Evolutionary conservation across 345 rosid species (phyloP).

Genomic region (Punica granatum): DNA sequence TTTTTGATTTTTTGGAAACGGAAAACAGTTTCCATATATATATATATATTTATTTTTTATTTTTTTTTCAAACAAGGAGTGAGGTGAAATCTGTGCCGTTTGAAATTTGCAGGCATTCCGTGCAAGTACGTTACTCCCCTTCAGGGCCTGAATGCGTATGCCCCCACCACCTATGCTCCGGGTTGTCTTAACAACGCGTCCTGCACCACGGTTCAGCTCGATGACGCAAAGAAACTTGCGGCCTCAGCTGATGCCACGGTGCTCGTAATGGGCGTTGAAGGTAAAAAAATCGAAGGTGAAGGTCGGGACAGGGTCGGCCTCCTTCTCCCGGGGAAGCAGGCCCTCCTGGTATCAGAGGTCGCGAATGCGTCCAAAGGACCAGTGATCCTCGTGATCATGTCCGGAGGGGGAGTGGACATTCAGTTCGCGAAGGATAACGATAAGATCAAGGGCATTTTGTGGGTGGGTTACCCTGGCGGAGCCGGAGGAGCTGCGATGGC

Average conservation of each 20-base stretch:
- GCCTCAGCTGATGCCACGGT: conserved; percentile 66
- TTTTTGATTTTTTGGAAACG: background rate
- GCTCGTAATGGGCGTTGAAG: conserved; percentile 74
- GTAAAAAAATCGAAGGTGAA: conserved; percentile 67
- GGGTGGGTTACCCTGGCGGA: conserved; percentile 96
- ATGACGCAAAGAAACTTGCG: conserved; percentile 46
- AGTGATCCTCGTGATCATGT: conserved; percentile 86
- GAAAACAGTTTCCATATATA: no score
- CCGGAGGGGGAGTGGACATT: conserved; percentile 86
- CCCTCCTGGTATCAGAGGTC: conserved; percentile 46
- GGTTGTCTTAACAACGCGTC: conserved; percentile 72
- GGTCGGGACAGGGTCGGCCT: conserved; percentile 52
- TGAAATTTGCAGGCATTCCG: conserved; percentile 47
- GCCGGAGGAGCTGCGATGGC: conserved; percentile 97
- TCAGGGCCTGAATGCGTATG: conserved; percentile 56
- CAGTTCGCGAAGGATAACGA: conserved; percentile 53
- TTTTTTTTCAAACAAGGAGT: background rate
- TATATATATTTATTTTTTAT: no score
- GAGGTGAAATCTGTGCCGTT: background rate
- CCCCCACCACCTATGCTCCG: conserved; percentile 41
- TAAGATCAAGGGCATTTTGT: conserved; percentile 65
- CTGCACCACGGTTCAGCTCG: conserved; percentile 56
- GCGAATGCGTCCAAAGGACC: conserved; percentile 74
- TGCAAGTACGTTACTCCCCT: conserved; percentile 88
- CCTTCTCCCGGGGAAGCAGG: conserved; percentile 75